phyloP scores from a whole-genome alignment of 2,329 filamentous ascomycete genomes.

The Xylariaceae sp. region DNA sequence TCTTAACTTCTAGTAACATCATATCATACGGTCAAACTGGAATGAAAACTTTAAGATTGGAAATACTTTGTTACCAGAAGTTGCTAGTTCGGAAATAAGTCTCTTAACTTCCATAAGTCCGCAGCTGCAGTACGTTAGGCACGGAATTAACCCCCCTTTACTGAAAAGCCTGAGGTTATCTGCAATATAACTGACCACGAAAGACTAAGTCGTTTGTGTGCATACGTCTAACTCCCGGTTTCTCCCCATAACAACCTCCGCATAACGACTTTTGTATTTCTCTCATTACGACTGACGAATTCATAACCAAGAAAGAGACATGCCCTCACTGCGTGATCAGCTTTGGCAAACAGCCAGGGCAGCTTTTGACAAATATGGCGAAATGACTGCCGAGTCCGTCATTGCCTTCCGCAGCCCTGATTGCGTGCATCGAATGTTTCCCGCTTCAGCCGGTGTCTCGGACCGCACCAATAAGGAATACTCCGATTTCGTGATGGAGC shows the following conservation, averaged over 20 bases:
- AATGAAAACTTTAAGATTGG: no score
- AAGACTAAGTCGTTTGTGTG: no score
- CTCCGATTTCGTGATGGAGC: constrained; percentile 21
- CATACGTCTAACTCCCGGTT: neutral
- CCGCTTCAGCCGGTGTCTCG: constrained; percentile 6
- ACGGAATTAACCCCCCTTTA: neutral
- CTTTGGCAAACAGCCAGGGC: constrained; percentile 19
- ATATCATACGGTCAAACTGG: no score
- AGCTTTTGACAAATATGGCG: constrained; percentile 15
- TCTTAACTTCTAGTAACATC: no score
- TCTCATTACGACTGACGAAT: neutral
- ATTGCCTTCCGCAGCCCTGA: constrained; percentile 18
- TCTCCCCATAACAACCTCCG: no score
- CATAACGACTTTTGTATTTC: neutral
- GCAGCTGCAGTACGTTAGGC: no score
- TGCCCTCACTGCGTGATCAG: constrained; percentile 16
- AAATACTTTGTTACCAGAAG: no score
- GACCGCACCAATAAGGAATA: constrained; percentile 19
- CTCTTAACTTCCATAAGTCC: neutral
- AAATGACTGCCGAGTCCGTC: constrained; percentile 20
- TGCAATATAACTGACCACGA: neutral
- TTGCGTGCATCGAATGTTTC: constrained; percentile 20
- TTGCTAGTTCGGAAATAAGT: constrained; percentile 7
- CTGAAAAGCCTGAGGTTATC: neutral
- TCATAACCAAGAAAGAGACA: neutral